phyloP scores from a whole-genome alignment of 306 rosid species.

The Vigna unguiculata region DNA sequence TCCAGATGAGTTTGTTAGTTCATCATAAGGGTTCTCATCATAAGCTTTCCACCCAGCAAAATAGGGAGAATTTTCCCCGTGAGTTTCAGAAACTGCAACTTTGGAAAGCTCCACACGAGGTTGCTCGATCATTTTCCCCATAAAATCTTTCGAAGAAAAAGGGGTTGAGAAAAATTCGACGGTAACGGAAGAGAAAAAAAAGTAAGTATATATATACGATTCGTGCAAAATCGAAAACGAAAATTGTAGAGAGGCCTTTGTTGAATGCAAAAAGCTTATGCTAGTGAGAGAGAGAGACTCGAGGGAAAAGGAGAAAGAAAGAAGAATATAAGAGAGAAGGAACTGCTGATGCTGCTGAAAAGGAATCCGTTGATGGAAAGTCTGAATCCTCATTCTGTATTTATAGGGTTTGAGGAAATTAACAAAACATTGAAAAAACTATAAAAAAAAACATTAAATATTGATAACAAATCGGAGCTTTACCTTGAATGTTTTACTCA shows the following conservation, averaged over 20 bases:
- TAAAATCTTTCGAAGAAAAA: neutral
- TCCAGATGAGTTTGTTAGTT: conserved; percentile 66
- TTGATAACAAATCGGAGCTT: conserved; percentile 42
- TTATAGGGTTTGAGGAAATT: conserved; percentile 41
- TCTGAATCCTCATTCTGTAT: conserved; percentile 36
- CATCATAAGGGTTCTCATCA: conserved; percentile 80
- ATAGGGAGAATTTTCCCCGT: conserved; percentile 89
- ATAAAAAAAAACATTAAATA: conserved; percentile 40
- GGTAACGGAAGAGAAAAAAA: neutral
- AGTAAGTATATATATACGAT: neutral
- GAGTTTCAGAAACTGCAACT: conserved; percentile 79
- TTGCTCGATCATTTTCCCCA: conserved; percentile 65
- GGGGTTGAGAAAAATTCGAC: neutral
- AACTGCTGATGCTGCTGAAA: neutral
- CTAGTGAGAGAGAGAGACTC: neutral
- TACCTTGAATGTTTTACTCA: conserved; percentile 27
- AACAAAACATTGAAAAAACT: neutral
- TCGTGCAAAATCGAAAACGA: neutral
- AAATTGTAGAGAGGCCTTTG: neutral
- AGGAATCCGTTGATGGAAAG: conserved; percentile 50
- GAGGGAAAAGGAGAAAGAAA: neutral
- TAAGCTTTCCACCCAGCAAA: conserved; percentile 99
- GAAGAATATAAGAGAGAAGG: conserved; percentile 9
- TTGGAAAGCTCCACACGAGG: conserved; percentile 58
- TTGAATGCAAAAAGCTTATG: conserved; percentile 21